These are phyloP conservation scores for Orbilia javanica DNA, from an alignment of 2,329 filamentous ascomycete species.

Conservation along the genomic window DNA sequence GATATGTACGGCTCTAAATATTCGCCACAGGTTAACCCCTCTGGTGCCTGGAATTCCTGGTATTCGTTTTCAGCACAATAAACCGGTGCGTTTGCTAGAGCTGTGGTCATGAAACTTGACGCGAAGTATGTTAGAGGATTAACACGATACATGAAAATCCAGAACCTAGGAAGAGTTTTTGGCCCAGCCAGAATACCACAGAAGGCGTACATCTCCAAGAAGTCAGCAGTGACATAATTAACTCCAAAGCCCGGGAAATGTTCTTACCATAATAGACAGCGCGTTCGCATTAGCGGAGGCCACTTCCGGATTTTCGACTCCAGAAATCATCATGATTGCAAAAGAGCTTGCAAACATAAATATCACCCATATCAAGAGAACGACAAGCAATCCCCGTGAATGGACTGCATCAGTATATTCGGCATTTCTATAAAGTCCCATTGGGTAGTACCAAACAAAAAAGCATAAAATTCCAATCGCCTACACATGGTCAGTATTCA, in stretches of 20 bases:
- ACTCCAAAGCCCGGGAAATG: constrained; percentile 78
- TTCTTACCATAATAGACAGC: constrained; percentile 73
- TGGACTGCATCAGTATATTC: constrained; percentile 72
- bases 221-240: constrained; percentile 59
- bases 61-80: constrained; percentile 78
- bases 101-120: constrained; percentile 77
- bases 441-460: constrained; percentile 86
- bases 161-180: constrained; percentile 76
- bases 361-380: constrained; percentile 80
- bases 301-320: constrained; percentile 79
- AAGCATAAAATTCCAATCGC: constrained; percentile 81
- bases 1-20: constrained; percentile 70
- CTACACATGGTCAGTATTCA: constrained; percentile 69
- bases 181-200: constrained; percentile 76
- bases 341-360: constrained; percentile 85
- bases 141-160: constrained; percentile 86
- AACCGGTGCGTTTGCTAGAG: constrained; percentile 76
- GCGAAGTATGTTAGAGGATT: constrained; percentile 89
- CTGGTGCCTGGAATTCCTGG: constrained; percentile 73
- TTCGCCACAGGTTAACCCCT: constrained; percentile 71
- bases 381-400: constrained; percentile 81
- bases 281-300: constrained; percentile 82
- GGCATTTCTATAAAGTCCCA: constrained; percentile 80
- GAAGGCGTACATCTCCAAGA: constrained; percentile 51
- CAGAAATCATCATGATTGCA: constrained; percentile 80